These are phyloP conservation scores for Fraxinus dipetala DNA, from an alignment of 305 asterid species.

Conservation along the genomic window DNA sequence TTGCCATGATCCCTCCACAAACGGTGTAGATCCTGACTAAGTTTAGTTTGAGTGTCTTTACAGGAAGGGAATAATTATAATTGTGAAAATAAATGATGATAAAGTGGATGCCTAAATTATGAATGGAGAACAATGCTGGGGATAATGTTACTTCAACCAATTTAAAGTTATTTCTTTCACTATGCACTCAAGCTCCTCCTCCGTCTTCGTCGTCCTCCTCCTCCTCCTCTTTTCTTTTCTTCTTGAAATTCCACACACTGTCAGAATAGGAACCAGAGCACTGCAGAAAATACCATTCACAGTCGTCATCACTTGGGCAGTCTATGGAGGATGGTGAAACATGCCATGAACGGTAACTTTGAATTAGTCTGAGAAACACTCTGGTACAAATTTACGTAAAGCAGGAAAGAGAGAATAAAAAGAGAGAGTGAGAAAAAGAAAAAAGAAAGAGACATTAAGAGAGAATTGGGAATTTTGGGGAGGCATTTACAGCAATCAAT, in stretches of 20 bases:
- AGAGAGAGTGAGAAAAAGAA: not conserved
- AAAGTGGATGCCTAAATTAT: not conserved
- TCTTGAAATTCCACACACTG: not conserved
- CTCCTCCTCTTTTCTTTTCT: too few species aligned
- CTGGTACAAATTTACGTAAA: not conserved
- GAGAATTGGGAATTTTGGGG: not conserved
- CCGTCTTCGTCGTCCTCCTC: too few species aligned
- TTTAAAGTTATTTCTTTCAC: not conserved
- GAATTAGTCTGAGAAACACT: not conserved
- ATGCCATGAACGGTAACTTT: not conserved
- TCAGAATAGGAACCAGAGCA: not conserved
- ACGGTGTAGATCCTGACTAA: not conserved
- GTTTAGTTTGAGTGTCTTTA: not conserved
- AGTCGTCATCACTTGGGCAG: not conserved
- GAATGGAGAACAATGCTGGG: not conserved
- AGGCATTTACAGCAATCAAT: not conserved
- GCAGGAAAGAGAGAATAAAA: not conserved
- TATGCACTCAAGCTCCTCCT: not conserved
- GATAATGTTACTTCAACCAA: not conserved
- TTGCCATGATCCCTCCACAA: not conserved
- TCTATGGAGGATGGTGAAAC: not conserved
- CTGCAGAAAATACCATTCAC: not conserved
- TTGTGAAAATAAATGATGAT: not conserved
- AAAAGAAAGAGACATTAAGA: not conserved
- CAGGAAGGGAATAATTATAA: not conserved